Percentiles rank a stretch among this genome's conserved stretches.
Conservation (phyloP, 2,329 filamentous ascomycete genomes). For the Epichloe typhina region DNA sequence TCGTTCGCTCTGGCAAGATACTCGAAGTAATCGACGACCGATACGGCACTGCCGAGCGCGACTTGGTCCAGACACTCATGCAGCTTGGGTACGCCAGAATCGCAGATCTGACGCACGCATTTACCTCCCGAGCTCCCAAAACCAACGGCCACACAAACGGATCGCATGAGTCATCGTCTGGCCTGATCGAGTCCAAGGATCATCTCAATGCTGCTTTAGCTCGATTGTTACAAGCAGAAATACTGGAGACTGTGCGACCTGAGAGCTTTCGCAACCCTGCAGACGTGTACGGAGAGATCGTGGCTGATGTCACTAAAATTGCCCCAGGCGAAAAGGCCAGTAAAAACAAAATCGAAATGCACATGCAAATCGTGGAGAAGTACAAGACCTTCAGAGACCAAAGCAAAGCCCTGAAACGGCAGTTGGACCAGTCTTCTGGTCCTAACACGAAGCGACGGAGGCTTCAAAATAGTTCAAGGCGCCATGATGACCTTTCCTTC, state of each 20-base stretch:
- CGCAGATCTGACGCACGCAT: conserved; percentile 54
- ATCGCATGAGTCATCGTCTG: conserved; percentile 17
- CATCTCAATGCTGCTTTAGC: conserved; percentile 38
- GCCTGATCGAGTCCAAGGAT: conserved; percentile 29
- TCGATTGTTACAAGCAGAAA: conserved; percentile 48
- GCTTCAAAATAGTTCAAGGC: conserved; percentile 32
- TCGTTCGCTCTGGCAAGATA: conserved; percentile 72
- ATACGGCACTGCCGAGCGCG: conserved; percentile 61
- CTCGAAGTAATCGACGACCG: conserved; percentile 60
- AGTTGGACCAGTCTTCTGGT: conserved; percentile 30
- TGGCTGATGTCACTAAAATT: conserved; percentile 45
- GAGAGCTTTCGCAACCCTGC: conserved; percentile 46
- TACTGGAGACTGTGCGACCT: conserved; percentile 50
- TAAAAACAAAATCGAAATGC: conserved; percentile 53
- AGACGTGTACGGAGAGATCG: conserved; percentile 48
- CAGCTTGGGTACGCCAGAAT: conserved; percentile 66
- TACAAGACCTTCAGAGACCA: conserved; percentile 41
- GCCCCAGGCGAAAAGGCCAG: conserved; percentile 28
- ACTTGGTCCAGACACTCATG: conserved; percentile 62
- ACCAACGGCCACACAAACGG: conserved; percentile 23
- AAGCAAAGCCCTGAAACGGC: conserved; percentile 36
- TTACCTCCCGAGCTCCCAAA: conserved; percentile 27
- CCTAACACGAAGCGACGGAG: conserved; percentile 38
- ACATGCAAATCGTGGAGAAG: conserved; percentile 39
- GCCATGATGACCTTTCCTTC: conserved; percentile 12